A percentile compares a stretch with the other conserved stretches of the same genome.
phyloP scores from a whole-genome alignment of 176 grass and related monocot genomes.

The Triticum aestivum region IWGSC_CS_RefSeq_v2.1 NC_057803.1:621250778-621251277 shows the following conservation, averaged over 20 bases:
- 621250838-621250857: neutral
- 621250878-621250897: neutral
- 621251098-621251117: no score
- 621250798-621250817: neutral
- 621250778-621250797: no score
- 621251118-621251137: neutral
- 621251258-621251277: neutral
- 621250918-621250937: neutral
- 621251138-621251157: neutral
- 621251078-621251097: neutral
- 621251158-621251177: neutral
- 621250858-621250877: neutral
- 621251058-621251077: neutral
- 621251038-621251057: neutral
- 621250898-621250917: neutral
- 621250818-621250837: neutral
- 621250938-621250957: neutral
- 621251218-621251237: neutral
- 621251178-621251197: neutral
- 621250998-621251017: neutral
- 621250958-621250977: neutral
- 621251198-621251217: neutral
- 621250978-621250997: neutral
- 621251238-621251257: neutral
- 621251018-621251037: neutral